Percentiles rank a stretch among this genome's conserved stretches.
Evolutionary conservation across 2,329 filamentous ascomycete species (phyloP).

Genomic region (Colletotrichum endophyticum): DNA sequence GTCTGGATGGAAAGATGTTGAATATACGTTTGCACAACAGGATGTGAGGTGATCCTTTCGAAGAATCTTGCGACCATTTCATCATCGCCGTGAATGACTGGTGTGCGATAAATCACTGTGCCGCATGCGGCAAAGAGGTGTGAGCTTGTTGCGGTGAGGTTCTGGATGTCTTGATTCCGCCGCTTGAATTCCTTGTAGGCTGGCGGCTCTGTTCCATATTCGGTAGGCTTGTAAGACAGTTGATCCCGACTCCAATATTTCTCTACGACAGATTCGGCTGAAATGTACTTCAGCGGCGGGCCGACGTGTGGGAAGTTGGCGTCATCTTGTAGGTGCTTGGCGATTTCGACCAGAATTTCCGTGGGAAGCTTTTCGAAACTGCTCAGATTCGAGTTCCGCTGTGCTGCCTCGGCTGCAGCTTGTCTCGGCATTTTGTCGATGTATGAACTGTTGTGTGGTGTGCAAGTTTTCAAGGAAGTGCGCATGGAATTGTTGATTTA

Average conservation of each 20-base stretch:
- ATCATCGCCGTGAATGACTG: background rate
- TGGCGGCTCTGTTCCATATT: background rate
- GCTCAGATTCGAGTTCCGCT: background rate
- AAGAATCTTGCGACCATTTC: background rate
- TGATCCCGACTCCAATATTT: background rate
- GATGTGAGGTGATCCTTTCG: background rate
- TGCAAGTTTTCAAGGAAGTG: background rate
- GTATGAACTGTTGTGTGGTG: background rate
- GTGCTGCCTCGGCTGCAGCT: background rate
- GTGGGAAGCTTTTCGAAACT: background rate
- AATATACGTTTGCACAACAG: background rate
- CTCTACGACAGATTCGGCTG: background rate
- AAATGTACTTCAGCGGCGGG: background rate
- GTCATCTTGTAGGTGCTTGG: background rate
- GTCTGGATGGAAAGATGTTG: background rate
- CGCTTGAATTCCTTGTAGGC: background rate
- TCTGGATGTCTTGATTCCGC: background rate
- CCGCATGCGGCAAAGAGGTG: background rate
- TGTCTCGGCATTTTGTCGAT: background rate
- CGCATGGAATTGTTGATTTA: background rate
- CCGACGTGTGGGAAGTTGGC: background rate
- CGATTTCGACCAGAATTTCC: background rate
- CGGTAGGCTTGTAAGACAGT: background rate
- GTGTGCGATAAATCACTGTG: background rate
- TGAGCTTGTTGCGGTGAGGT: background rate